These are phyloP conservation scores for Conticribra weissflogii DNA, from an alignment of 108 stramenopile species.

Conservation along the genomic window DNA sequence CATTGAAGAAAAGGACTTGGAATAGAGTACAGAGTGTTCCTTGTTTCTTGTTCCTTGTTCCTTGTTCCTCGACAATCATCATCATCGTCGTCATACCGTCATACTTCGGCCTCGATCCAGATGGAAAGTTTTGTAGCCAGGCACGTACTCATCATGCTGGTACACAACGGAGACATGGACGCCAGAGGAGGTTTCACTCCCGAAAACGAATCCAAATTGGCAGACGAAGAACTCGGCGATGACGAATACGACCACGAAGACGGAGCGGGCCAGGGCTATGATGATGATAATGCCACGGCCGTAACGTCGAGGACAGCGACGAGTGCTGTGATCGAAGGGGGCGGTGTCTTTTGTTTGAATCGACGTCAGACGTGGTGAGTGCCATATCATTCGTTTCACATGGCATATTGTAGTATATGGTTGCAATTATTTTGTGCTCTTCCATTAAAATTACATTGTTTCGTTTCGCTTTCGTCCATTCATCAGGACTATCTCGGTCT, in stretches of 20 bases:
- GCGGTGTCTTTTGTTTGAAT: slow-evolving; percentile 50
- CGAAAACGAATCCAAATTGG: slow-evolving; percentile 27
- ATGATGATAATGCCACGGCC: neutral
- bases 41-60: no score
- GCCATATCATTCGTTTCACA: neutral
- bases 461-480: slow-evolving; percentile 60
- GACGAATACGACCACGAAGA: slow-evolving; percentile 15
- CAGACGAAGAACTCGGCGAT: slow-evolving; percentile 31
- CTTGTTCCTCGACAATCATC: no score
- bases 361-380: slow-evolving; percentile 45
- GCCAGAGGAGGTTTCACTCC: slow-evolving; percentile 32
- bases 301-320: neutral
- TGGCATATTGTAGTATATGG: neutral
- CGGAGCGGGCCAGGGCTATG: slow-evolving; percentile 2
- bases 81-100: no score
- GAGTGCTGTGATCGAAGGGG: slow-evolving; percentile 33
- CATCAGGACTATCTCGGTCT: slow-evolving; percentile 61
- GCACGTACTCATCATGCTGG: slow-evolving; percentile 70
- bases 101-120: no score
- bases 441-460: no score
- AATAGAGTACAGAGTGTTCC: no score
- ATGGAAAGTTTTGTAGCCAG: slow-evolving; percentile 85
- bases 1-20: no score
- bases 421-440: no score
- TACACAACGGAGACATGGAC: slow-evolving; percentile 80